phyloP scores from a whole-genome alignment of 2,329 filamentous ascomycete genomes.

The Arthrocladium fulminans region DNA sequence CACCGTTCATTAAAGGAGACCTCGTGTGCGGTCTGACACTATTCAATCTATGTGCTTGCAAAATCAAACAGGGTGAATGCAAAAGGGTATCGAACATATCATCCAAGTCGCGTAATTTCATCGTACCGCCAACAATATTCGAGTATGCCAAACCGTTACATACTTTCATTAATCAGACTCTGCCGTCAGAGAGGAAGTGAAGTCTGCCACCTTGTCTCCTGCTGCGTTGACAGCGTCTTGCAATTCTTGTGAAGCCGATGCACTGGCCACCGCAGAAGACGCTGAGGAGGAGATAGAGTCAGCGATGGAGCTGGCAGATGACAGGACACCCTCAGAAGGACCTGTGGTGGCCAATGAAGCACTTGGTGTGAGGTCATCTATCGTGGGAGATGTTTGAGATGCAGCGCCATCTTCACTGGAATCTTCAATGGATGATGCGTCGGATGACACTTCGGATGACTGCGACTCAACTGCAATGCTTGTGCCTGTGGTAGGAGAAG shows the following conservation, averaged over 20 bases:
- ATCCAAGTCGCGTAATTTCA: not conserved
- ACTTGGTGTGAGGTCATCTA: not conserved
- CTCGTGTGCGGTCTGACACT: not conserved
- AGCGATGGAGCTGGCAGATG: slow-evolving; percentile 8
- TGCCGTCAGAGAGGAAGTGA: not conserved
- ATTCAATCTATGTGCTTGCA: slow-evolving; percentile 3
- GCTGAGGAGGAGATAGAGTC: slow-evolving; percentile 14
- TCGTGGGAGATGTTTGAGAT: not conserved
- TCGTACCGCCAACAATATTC: slow-evolving; percentile 1
- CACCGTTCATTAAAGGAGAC: not conserved
- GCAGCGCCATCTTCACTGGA: too few relatives aligned
- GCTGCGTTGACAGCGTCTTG: slow-evolving; percentile 2
- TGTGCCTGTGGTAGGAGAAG: slow-evolving; percentile 10
- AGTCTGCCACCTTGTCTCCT: not conserved
- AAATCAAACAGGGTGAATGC: not conserved
- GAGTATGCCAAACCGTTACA: not conserved
- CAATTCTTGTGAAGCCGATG: not conserved
- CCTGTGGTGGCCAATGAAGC: slow-evolving; percentile 11
- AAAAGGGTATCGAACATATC: slow-evolving; percentile 7
- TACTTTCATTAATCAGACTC: not conserved
- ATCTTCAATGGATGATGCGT: too few relatives aligned
- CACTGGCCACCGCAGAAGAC: slow-evolving; percentile 10
- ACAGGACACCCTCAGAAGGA: slow-evolving; percentile 3
- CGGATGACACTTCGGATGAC: slow-evolving; percentile 30
- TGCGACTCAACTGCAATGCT: slow-evolving; percentile 25